phyloP scores from a whole-genome alignment of 805 yeast species.

The Myxozyma neotropica region DNA sequence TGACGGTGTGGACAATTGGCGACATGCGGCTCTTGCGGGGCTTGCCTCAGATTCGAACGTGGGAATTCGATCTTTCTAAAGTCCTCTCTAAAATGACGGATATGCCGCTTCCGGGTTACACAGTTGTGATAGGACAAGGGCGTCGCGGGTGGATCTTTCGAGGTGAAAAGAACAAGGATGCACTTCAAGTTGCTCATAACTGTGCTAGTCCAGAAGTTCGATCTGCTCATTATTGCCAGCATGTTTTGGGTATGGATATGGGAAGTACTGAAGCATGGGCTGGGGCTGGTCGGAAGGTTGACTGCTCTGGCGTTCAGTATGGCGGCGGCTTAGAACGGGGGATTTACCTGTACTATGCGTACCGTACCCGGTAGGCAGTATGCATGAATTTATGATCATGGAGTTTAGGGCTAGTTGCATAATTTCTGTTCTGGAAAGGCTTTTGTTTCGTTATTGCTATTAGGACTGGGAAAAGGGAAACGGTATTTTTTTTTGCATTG shows the following conservation, averaged over 20 bases:
- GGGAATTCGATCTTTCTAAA: slow-evolving; percentile 54
- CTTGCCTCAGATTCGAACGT: slow-evolving; percentile 56
- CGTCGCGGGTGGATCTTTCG: slow-evolving; percentile 77
- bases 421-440: too few relatives aligned
- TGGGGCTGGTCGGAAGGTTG: slow-evolving; percentile 43
- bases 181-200: slow-evolving; percentile 8
- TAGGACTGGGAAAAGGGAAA: too few relatives aligned
- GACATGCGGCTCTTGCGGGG: slow-evolving; percentile 52
- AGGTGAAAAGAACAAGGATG: slow-evolving; percentile 13
- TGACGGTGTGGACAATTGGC: slow-evolving; percentile 61
- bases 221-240: slow-evolving; percentile 11
- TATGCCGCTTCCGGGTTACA: slow-evolving; percentile 44
- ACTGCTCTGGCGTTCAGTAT: slow-evolving; percentile 43
- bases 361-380: slow-evolving; percentile 29
- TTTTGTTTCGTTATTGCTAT: too few relatives aligned
- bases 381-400: too few relatives aligned
- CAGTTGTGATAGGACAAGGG: slow-evolving; percentile 55
- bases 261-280: slow-evolving; percentile 38
- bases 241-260: slow-evolving; percentile 38
- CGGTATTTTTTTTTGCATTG: too few relatives aligned
- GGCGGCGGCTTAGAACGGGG: slow-evolving; percentile 40
- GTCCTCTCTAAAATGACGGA: slow-evolving; percentile 37
- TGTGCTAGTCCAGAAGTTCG: slow-evolving; percentile 5
- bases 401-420: too few relatives aligned
- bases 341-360: slow-evolving; percentile 42